Evolutionary conservation across 441 rosid species (phyloP), one percentile per base, ranked within the genome.

Genomic region (Populus trichocarpa): DNA sequence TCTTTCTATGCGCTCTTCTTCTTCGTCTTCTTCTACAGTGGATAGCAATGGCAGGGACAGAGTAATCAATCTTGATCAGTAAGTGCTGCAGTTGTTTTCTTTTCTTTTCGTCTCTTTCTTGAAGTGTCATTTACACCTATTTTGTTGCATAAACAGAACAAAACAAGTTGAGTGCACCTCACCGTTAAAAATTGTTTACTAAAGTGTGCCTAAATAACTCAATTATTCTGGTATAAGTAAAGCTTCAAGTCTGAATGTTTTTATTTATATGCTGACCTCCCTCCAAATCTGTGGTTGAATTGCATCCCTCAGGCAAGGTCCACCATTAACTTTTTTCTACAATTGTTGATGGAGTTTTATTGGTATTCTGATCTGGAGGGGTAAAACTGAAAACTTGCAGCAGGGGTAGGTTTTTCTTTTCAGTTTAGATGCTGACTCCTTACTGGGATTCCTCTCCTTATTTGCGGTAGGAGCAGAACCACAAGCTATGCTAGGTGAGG

Each of bases 51-150:
- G 81, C 72, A 63, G 68, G 30, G 84, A 86, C 26, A 84, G 86
- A 80, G 78, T 90, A 64, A 81, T 92, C 86, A 89, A 93, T 80
- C 87, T 95, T 7, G 92, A 89, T 78, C 91, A 90, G 98, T 95
- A 84, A 90, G 97, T 86, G 40, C 59, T 74, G 8, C 13, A 25
- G 57, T 14, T 26, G n/a, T 36, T 46, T 33, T 20, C 50, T 36
- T 6, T 38, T 7, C 3, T 10, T 20, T 3, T 57, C 33, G 12
- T 26, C 6, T 66, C 4, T 36, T 36, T 13, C 0, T 61, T 61
- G 6, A 36, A 23, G 12, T 70, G 20, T 36, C 12, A 14, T 8
- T 68, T 68, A 30, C 14, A 18, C 71, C 38, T 68, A 0, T 14
- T 68, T 68, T 33, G 12, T 3, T 33, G 71, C 66, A 63, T 23